Conservation (phyloP, 192 early-diverging fungal genomes). For the Diversispora epigaea region DNA sequence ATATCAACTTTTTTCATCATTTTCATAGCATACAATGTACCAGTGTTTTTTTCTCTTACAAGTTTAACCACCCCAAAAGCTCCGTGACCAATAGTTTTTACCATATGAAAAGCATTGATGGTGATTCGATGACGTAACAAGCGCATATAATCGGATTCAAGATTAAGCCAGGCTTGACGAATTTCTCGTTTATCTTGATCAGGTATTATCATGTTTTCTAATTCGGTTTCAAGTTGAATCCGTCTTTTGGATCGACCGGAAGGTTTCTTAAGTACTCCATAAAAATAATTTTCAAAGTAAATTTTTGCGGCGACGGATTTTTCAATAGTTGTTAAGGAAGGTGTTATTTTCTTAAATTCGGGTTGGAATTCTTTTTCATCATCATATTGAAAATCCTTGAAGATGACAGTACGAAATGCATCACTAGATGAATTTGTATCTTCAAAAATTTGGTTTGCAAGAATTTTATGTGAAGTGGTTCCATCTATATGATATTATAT, state of each 20-base stretch:
- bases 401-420: not conserved
- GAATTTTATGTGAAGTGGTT: not conserved
- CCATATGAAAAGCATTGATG: constrained; percentile 58
- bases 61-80: constrained; percentile 79
- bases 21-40: constrained; percentile 79
- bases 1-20: constrained; percentile 73
- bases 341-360: constrained; percentile 15
- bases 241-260: constrained; percentile 49
- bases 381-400: not conserved
- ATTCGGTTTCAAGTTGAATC: constrained; percentile 52
- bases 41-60: constrained; percentile 73
- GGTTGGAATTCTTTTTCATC: not conserved
- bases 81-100: constrained; percentile 77
- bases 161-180: constrained; percentile 50
- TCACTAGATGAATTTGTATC: not conserved
- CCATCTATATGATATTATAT: not conserved
- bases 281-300: constrained; percentile 63
- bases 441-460: no score
- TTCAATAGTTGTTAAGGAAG: constrained; percentile 56
- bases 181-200: constrained; percentile 51
- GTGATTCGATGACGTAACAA: constrained; percentile 42
- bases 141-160: constrained; percentile 58
- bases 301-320: constrained; percentile 60
- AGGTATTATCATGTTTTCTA: constrained; percentile 48
- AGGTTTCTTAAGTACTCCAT: constrained; percentile 49